phyloP scores from a whole-genome alignment of 2,329 filamentous ascomycete species.

The Amylocarpus encephaloides region DNA sequence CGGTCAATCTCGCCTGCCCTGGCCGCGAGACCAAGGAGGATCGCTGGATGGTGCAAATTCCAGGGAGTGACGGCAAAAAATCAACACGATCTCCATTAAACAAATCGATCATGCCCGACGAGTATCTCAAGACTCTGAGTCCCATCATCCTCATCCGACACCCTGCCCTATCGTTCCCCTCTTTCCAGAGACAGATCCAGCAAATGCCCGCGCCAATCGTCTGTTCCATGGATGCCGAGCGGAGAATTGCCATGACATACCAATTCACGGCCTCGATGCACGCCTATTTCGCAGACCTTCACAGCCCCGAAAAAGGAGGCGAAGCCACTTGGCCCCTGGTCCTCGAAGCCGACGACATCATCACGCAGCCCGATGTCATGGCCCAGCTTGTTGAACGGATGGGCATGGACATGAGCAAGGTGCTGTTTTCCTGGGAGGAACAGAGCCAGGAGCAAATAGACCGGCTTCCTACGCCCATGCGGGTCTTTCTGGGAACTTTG shows the following conservation, averaged over 20 bases:
- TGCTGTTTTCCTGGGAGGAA: conserved; percentile 32
- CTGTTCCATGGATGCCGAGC: background rate
- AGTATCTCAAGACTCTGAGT: conserved; percentile 31
- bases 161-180: conserved; percentile 35
- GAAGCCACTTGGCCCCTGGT: conserved; percentile 28
- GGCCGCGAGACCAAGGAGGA: conserved; percentile 1
- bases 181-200: conserved; percentile 15
- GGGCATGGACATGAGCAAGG: conserved; percentile 29
- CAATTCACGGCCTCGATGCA: conserved; percentile 32
- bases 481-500: conserved; percentile 29
- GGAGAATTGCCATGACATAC: conserved; percentile 25
- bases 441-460: conserved; percentile 1
- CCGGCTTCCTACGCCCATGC: background rate
- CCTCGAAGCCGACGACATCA: conserved; percentile 36
- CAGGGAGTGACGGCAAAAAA: background rate
- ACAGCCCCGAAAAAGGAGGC: background rate
- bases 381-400: conserved; percentile 25
- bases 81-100: conserved; percentile 2
- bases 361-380: conserved; percentile 30
- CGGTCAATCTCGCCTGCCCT: conserved; percentile 12
- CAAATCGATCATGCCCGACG: conserved; percentile 33
- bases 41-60: conserved; percentile 1
- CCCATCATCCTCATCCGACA: conserved; percentile 36
- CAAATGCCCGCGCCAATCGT: background rate
- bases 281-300: conserved; percentile 30